A percentile compares a stretch with the other conserved stretches of the same genome.
These are phyloP conservation scores for Tephrocybe sp. DNA, from an alignment of 768 basidiomycete genomes.

Conservation along the genomic window DNA sequence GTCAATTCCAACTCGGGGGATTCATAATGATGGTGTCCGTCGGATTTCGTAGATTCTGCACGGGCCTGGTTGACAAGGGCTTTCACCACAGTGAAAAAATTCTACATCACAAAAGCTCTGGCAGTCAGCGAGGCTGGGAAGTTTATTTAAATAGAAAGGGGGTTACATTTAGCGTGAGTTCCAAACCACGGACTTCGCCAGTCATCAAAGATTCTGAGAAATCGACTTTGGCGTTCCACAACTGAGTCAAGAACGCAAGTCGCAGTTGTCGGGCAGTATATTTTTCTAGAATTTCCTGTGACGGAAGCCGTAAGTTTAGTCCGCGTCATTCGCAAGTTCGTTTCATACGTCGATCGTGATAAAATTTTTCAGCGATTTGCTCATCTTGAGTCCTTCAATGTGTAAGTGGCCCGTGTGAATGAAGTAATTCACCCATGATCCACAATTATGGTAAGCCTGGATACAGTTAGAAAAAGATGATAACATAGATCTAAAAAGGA, in stretches of 20 bases:
- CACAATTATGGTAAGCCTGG: slow-evolving; percentile 90
- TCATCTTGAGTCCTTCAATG: slow-evolving; percentile 99
- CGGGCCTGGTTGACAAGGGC: slow-evolving; percentile 66
- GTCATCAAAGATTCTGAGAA: slow-evolving; percentile 90
- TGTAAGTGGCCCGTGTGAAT: slow-evolving; percentile 97
- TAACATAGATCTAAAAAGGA: background rate
- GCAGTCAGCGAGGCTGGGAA: slow-evolving; percentile 10
- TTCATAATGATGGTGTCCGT: slow-evolving; percentile 66
- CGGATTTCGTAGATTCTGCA: slow-evolving; percentile 45
- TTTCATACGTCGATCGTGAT: slow-evolving; percentile 85
- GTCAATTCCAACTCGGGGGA: slow-evolving; percentile 67
- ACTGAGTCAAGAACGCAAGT: slow-evolving; percentile 84
- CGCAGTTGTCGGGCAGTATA: slow-evolving; percentile 87
- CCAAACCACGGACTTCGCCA: slow-evolving; percentile 83
- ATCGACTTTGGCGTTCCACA: slow-evolving; percentile 92
- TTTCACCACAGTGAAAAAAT: slow-evolving; percentile 89
- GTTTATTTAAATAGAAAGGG: slow-evolving; percentile 19
- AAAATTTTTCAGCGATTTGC: slow-evolving; percentile 98
- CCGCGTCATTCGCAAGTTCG: slow-evolving; percentile 22
- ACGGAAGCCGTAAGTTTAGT: background rate
- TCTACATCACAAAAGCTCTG: slow-evolving; percentile 47
- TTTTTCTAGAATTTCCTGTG: slow-evolving; percentile 79
- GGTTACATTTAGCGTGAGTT: slow-evolving; percentile 77
- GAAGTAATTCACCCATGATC: slow-evolving; percentile 98
- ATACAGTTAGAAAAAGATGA: background rate